Evolutionary conservation across 2,329 filamentous ascomycete species (phyloP).

Genomic region (Boeremia exigua): DNA sequence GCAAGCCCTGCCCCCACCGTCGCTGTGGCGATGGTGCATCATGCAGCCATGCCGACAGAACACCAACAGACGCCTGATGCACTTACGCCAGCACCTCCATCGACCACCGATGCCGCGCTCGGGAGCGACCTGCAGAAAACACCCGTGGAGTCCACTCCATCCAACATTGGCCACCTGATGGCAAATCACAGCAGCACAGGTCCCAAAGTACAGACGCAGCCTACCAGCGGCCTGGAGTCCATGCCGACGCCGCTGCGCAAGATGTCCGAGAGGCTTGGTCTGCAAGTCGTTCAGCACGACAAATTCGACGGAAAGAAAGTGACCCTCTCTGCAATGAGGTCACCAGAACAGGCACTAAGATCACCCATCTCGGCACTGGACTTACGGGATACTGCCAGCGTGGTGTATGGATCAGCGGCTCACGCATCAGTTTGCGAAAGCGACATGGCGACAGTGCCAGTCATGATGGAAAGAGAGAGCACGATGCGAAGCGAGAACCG

Average conservation of each 20-base stretch:
- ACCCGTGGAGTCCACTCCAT: conserved; percentile 1
- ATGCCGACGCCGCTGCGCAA: conserved; percentile 26
- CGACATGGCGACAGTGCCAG: not conserved
- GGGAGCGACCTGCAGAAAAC: not conserved
- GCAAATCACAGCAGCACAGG: conserved; percentile 12
- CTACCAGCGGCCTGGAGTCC: conserved; percentile 3
- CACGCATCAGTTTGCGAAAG: not conserved
- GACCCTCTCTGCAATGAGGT: no score
- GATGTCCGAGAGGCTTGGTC: conserved; percentile 21
- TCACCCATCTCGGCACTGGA: not conserved
- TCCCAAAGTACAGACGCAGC: not conserved
- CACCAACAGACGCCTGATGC: not conserved
- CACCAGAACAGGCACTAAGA: not conserved
- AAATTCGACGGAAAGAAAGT: not conserved
- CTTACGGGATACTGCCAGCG: not conserved
- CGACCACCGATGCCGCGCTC: not conserved
- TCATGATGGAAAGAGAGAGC: not conserved
- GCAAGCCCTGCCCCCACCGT: not conserved
- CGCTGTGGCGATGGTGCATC: not conserved
- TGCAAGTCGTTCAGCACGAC: conserved; percentile 3
- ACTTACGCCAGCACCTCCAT: not conserved
- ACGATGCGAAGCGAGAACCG: not conserved
- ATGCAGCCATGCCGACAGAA: not conserved
- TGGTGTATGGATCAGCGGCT: not conserved
- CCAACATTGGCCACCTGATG: conserved; percentile 26